Percentiles rank a stretch among this genome's conserved stretches.
These are phyloP conservation scores for Aspergillus awamori DNA, from an alignment of 2,329 filamentous ascomycete species.

Conservation along the genomic window DNA sequence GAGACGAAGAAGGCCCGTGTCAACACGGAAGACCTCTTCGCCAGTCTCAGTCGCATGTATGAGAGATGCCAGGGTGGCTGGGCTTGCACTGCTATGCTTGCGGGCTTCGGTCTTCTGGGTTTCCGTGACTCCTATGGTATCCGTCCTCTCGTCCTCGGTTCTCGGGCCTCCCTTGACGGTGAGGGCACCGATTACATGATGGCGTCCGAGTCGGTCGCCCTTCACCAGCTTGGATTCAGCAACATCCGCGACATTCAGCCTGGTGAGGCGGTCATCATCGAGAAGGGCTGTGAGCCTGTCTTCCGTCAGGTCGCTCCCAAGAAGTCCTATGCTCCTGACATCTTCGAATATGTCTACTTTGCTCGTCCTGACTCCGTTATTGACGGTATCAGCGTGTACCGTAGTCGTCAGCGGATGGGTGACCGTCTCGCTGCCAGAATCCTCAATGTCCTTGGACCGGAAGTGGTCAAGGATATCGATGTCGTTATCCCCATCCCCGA, in stretches of 20 bases:
- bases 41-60: constrained; percentile 72
- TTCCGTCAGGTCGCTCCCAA: constrained; percentile 74
- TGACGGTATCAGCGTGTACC: constrained; percentile 85
- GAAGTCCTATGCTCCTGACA: constrained; percentile 76
- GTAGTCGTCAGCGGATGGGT: constrained; percentile 85
- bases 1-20: constrained; percentile 80
- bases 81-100: constrained; percentile 80
- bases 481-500: constrained; percentile 79
- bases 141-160: constrained; percentile 78
- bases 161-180: constrained; percentile 67
- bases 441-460: constrained; percentile 65
- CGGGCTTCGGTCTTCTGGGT: constrained; percentile 77
- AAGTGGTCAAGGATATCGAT: constrained; percentile 75
- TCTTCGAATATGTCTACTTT: constrained; percentile 89
- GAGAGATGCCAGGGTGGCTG: constrained; percentile 72
- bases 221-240: constrained; percentile 77
- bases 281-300: constrained; percentile 72
- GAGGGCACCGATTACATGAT: constrained; percentile 82
- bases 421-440: constrained; percentile 76
- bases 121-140: constrained; percentile 82
- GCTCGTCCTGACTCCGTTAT: constrained; percentile 79
- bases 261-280: constrained; percentile 82
- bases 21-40: constrained; percentile 77
- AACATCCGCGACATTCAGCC: constrained; percentile 77
- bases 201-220: constrained; percentile 83